These are phyloP conservation scores for Tinospora cordifolia DNA, from an alignment of 164 flowering plant species.

Conservation along the genomic window DNA sequence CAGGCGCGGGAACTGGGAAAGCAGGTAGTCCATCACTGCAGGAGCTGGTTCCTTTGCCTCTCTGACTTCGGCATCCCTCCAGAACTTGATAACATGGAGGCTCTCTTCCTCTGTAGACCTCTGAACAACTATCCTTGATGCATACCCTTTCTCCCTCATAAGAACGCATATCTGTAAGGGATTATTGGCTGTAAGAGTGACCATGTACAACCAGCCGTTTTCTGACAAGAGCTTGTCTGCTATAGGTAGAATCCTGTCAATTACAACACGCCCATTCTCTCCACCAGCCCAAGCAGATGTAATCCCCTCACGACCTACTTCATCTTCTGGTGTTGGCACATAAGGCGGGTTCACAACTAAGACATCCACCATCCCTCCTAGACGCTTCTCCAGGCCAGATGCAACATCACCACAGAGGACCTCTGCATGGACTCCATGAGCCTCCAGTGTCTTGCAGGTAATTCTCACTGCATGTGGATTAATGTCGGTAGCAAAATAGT, in stretches of 20 bases:
- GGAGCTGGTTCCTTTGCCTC: constrained; percentile 27
- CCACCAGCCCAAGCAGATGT: constrained; percentile 97
- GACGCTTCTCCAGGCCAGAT: constrained; percentile 51
- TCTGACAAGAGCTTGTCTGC: constrained; percentile 63
- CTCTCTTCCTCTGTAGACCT: constrained; percentile 89
- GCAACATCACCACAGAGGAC: constrained; percentile 54
- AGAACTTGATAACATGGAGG: constrained; percentile 72
- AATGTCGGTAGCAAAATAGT: constrained; percentile 75
- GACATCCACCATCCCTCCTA: constrained; percentile 62
- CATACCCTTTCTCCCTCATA: constrained; percentile 75
- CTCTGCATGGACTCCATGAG: constrained; percentile 80
- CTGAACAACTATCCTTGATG: constrained; percentile 57
- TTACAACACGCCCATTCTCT: constrained; percentile 76
- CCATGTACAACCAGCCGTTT: constrained; percentile 84
- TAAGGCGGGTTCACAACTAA: constrained; percentile 93
- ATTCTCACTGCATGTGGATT: constrained; percentile 63
- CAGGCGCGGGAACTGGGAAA: constrained; percentile 31
- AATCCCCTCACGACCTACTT: constrained; percentile 70
- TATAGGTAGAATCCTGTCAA: constrained; percentile 65
- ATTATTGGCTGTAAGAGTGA: constrained; percentile 58
- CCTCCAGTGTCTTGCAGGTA: constrained; percentile 57
- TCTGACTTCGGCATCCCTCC: constrained; percentile 47
- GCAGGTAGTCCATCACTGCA: constrained; percentile 25
- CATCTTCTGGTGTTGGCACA: constrained; percentile 94
- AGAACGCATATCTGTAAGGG: constrained; percentile 61